Evolutionary conservation across 2,329 filamentous ascomycete genomes (phyloP), one percentile per base, ranked within the genome.

Genomic region (Bertia moriformis): DNA sequence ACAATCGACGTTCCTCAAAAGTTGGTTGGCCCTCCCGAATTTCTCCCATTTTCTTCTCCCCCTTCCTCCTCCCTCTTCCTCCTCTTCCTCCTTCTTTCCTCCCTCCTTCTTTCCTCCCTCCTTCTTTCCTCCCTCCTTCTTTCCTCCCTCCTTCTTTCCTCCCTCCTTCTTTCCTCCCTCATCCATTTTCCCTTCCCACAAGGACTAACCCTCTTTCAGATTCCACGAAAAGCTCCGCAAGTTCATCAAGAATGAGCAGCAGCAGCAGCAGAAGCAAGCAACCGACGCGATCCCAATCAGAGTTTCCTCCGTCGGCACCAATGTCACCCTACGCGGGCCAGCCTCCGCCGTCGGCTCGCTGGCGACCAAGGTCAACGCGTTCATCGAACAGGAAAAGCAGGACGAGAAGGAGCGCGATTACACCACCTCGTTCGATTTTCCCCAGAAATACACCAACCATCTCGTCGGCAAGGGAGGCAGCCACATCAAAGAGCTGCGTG

Each of bases 321-420:
- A 66, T 2, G 69, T 89, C 43, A 80, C 74, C 35, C 71, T 95
- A 43, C 81, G 84, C 43, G 89, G 89, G 17, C 88, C 87, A 17
- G 63, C 71, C 37, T 73, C 75, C 14, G 71, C 73, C 17, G 85
- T 94, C 3, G 73, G 83, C 39, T 72, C 75, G 2, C 69, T 96
- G 29, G 69, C 73, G 19, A 61, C 69, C 24, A 91, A 88, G 64
- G 75, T 93, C 40, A 61, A 73, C 42, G 73, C 73, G 4, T 96
- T 94, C 52, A 67, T 96, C 17, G 78, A 82, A 53, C 82, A 93
- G 54, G 87, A 93, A 59, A 83, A 88, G 63, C 73, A 85, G 56
- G 88, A 96, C 44, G 89, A 96, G 59, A 83, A 91, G 54, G 89
- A 96, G 61, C 83, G 89, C 43, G 87, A 85, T 35, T 93, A 88